Percentiles rank a stretch among this genome's conserved stretches.
Conservation (phyloP, 2,329 filamentous ascomycete genomes). For the Fusarium sp. region DNA sequence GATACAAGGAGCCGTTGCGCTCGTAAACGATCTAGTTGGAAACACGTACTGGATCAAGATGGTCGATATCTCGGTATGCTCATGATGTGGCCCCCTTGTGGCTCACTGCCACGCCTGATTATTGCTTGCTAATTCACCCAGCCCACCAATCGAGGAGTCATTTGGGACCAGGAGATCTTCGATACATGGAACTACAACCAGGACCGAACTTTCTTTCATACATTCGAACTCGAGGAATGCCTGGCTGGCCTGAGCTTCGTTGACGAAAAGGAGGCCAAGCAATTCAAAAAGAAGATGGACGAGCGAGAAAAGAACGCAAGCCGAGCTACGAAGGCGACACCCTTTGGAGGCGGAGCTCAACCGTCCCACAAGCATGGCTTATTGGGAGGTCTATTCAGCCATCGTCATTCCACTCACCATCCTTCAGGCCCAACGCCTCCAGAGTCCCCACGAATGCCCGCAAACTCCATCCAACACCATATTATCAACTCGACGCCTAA, state of each 20-base stretch:
- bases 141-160: slow-evolving; percentile 83
- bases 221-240: slow-evolving; percentile 94
- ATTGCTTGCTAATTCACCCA: slow-evolving; percentile 52
- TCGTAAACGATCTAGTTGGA: slow-evolving; percentile 93
- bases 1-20: slow-evolving; percentile 88
- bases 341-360: slow-evolving; percentile 71
- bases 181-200: slow-evolving; percentile 96
- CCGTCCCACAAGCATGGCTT: slow-evolving; percentile 58
- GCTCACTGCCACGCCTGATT: slow-evolving; percentile 12
- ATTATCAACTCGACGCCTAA: slow-evolving; percentile 59
- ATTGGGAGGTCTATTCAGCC: slow-evolving; percentile 72
- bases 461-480: slow-evolving; percentile 52
- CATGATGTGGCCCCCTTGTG: slow-evolving; percentile 18
- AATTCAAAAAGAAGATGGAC: slow-evolving; percentile 97
- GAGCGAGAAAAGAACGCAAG: slow-evolving; percentile 95
- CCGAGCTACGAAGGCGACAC: slow-evolving; percentile 83
- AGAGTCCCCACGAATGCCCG: slow-evolving; percentile 64
- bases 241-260: slow-evolving; percentile 90
- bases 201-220: slow-evolving; percentile 97
- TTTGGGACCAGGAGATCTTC: slow-evolving; percentile 99
- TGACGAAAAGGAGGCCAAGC: slow-evolving; percentile 97
- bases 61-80: slow-evolving; percentile 88
- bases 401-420: slow-evolving; percentile 67
- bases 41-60: slow-evolving; percentile 98
- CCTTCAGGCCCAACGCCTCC: slow-evolving; percentile 69